Evolutionary conservation across 768 basidiomycete species (phyloP).

Genomic region (Auriscalpium orientale): DNA sequence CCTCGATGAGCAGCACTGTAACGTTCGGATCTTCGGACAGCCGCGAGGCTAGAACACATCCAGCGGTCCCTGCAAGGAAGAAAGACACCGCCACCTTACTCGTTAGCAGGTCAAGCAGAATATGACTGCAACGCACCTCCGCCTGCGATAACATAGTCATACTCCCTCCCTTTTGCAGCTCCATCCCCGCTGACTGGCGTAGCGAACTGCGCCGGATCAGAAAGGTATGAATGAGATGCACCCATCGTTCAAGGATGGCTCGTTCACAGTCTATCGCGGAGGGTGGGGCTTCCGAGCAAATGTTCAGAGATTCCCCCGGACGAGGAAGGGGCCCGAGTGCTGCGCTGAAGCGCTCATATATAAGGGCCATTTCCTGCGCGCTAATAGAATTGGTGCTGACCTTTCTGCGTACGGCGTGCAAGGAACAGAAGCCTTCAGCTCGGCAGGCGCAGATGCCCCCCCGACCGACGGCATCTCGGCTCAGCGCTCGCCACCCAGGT

Average conservation of each 20-base stretch:
- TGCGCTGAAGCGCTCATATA: no score
- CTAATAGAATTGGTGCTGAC: no score
- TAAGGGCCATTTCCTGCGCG: no score
- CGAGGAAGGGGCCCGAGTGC: no score
- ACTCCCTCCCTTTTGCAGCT: slow-evolving; percentile 11
- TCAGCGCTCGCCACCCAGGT: no score
- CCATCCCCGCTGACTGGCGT: background rate
- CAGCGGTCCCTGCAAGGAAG: slow-evolving; percentile 40
- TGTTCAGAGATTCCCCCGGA: no score
- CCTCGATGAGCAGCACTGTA: slow-evolving; percentile 50
- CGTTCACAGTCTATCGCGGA: no score
- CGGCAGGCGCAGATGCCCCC: no score
- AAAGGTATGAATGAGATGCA: background rate
- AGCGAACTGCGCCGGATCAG: background rate
- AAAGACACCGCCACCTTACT: background rate
- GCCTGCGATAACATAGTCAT: slow-evolving; percentile 28
- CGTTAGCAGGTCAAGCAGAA: background rate
- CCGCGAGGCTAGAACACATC: slow-evolving; percentile 56
- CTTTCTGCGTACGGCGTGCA: no score
- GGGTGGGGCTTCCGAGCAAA: no score
- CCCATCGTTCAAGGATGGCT: background rate
- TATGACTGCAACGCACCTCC: slow-evolving; percentile 19
- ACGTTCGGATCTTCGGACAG: slow-evolving; percentile 47
- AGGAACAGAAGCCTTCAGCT: no score
- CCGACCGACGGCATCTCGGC: no score